phyloP scores from a whole-genome alignment of 2,329 filamentous ascomycete genomes.

The Botrytis cinerea region DNA sequence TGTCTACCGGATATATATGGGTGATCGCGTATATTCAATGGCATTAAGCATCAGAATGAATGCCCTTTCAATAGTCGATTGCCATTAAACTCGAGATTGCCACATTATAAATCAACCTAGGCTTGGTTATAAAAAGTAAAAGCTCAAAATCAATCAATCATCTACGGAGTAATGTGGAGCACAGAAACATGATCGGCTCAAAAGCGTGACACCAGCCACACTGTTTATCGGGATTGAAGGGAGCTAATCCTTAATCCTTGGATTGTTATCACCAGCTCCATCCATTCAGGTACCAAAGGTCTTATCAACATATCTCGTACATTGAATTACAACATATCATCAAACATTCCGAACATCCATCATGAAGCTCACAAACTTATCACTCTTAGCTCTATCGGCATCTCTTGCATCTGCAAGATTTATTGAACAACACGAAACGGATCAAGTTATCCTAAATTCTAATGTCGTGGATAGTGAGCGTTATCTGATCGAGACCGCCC shows the following conservation, averaged over 20 bases:
- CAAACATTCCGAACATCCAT: constrained; percentile 15
- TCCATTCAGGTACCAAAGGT: neutral
- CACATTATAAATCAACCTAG: neutral
- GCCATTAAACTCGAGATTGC: neutral
- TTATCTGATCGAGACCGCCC: constrained; percentile 81
- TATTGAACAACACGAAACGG: constrained; percentile 53
- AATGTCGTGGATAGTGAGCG: constrained; percentile 48
- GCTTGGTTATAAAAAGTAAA: neutral
- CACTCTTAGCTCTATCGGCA: constrained; percentile 57
- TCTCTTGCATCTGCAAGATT: constrained; percentile 56
- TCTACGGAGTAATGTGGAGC: neutral
- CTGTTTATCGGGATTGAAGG: neutral
- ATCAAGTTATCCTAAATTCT: constrained; percentile 52
- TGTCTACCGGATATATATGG: neutral
- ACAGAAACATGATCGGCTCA: neutral
- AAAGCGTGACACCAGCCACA: constrained; percentile 13
- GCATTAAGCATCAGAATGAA: neutral
- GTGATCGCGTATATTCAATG: neutral
- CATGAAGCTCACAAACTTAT: constrained; percentile 55
- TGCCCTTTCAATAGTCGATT: neutral
- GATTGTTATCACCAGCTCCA: neutral
- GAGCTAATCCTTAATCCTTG: constrained; percentile 14
- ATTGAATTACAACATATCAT: neutral
- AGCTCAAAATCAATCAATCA: no score
- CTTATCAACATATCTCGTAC: constrained; percentile 6